Base-by-base conservation (phyloP, 768 basidiomycete species). In the Chalciporus piperatus region DNA sequence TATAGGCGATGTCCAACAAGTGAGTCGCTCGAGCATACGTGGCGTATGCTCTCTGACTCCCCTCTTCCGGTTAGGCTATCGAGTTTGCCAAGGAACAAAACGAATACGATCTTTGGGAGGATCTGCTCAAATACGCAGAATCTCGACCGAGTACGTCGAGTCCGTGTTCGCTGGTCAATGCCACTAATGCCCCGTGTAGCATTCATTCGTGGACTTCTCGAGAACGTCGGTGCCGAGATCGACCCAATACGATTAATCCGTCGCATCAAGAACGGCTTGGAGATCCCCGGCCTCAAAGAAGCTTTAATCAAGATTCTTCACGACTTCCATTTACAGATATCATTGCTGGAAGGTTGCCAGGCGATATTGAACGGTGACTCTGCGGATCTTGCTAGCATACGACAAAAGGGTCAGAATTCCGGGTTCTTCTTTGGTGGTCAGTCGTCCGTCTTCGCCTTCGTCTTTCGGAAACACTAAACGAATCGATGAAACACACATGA, bases 91-190 rank as follows among this genome's bases (percentile, higher is more conserved):
- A 95, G 62, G 94, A 98, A 66, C 96, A 98, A 67, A 87, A 85
- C 47, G 97, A 98, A 56, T 87, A 94, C 54, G 97, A 98, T 66
- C 81, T 99, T 0, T 99, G 96, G 97, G 96, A 98, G 61, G 96
- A 98, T 65, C 77, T 99, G 9, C 72, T 99, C 23, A 84, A 79
- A 53, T 98, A 98, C 61, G 96, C 95, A 0, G 97, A 98, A 68
- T 95, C 90, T 11, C 76, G 93, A 51, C 97, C 97, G 35, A 72
- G 93, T 93, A 48, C 49, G 80, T 67, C 41, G 30, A 12, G 27
- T 55, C 25, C 22, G 13, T 2, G 2, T 22, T 8, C 1, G 6
- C 7, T 45, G 11, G 3, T 8, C 10, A 23, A 6, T 40, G 10
- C 22, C 33, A n/a, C 57, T 51, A 47, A 57, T 14, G 6, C 27